Conservation (phyloP, 1,284 basidiomycete species). For the Leccinum pallidistipes region DNA sequence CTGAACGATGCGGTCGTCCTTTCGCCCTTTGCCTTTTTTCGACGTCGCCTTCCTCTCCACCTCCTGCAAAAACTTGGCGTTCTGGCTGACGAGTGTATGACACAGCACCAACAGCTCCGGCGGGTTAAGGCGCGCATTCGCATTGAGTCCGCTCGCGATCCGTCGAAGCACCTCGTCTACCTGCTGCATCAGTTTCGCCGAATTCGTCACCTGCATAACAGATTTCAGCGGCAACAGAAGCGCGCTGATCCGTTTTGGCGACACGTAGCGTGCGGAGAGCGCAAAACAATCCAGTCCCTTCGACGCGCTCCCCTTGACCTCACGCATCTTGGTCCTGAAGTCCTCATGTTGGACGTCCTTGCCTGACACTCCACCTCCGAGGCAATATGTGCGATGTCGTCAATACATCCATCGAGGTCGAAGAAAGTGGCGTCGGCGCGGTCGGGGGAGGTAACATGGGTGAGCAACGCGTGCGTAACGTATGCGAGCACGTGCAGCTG, state of each 20-base stretch:
- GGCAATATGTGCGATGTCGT: conserved; percentile 78
- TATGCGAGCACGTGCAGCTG: conserved; percentile 94
- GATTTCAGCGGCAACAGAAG: conserved; percentile 82
- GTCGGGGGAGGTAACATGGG: conserved; percentile 69
- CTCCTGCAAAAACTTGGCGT: conserved; percentile 79
- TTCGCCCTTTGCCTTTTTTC: conserved; percentile 37
- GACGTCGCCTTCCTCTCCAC: conserved; percentile 38
- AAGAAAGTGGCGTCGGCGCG: conserved; percentile 49
- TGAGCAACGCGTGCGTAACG: conserved; percentile 80
- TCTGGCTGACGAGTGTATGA: conserved; percentile 89
- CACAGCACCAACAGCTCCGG: conserved; percentile 81
- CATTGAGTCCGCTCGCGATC: conserved; percentile 83
- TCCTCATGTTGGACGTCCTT: conserved; percentile 89
- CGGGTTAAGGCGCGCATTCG: conserved; percentile 74
- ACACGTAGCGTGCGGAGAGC: conserved; percentile 75
- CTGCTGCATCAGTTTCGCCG: conserved; percentile 78
- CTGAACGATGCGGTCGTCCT: conserved; percentile 74
- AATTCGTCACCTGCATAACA: conserved; percentile 86
- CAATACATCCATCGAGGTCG: conserved; percentile 76
- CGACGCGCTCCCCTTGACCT: conserved; percentile 79
- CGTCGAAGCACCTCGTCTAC: conserved; percentile 90
- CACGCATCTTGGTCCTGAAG: conserved; percentile 93
- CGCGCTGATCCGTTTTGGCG: conserved; percentile 73
- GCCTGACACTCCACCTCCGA: conserved; percentile 94
- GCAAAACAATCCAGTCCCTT: conserved; percentile 86